Base-by-base conservation (phyloP, 1,284 basidiomycete genomes). In the Boletus sp. region DNA sequence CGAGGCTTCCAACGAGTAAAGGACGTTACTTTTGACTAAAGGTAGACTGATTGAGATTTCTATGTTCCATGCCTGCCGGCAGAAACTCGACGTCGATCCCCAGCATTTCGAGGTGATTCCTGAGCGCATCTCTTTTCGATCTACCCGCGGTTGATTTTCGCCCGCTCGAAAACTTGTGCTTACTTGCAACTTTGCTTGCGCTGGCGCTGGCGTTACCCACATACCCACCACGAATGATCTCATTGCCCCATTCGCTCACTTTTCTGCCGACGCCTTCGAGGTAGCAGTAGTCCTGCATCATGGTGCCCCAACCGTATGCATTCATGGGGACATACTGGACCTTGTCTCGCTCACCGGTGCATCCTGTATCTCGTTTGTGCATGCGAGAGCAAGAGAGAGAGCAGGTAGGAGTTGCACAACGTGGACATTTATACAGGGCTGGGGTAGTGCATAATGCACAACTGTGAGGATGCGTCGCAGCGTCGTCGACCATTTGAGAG, bases 211-310 rank as follows among this genome's bases (percentile, higher is more conserved):
- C 58, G 60, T 54, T 76, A 58, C 61, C 65, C 53, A 58, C 67
- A 58, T 65, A 67, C 57, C 85, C 85, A 58, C 83, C 84, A 53
- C 79, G 79, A 55, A 79, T 81, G 56, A 94, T 89, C 65, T 90
- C 87, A 65, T 78, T 79, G 0, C 93, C 92, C 86, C 88, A 92
- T 25, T 83, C 84, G 25, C 80, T 80, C 13, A 89, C 85, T 65
- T 83, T 86, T 64, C 94, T 76, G 33, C 90, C 86, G 52, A 93
- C 76, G 21, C 93, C 89, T 74, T 95, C 94, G 61, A 96, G 79
- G 72, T 88, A 95, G 23, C 82, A 81, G 73, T 94, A 95, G 75
- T 96, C 94, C 67, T 87, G 83, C 85, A 93, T 90, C 85, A 95
- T 87, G 25, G 84, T 81, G 16, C 91, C 90, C 81, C 91, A 93